phyloP scores from a whole-genome alignment of 495 filamentous ascomycete genomes.

The Pseudotulostoma volvatum region DNA sequence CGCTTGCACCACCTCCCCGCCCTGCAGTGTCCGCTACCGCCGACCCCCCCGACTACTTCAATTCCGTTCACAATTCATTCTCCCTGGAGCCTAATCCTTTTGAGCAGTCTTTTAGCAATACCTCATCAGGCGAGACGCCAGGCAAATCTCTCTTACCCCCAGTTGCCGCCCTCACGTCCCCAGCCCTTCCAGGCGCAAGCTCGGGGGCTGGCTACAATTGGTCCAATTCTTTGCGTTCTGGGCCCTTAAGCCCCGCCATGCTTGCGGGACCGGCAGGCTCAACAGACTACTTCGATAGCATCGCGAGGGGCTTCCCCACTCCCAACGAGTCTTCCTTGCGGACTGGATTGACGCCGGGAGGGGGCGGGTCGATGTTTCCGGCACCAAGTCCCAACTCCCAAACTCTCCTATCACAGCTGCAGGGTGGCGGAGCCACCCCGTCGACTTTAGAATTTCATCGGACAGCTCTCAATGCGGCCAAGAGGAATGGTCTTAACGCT shows the following conservation, averaged over 20 bases:
- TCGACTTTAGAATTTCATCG: constrained; percentile 88
- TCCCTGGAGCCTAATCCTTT: constrained; percentile 90
- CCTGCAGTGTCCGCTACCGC: constrained; percentile 39
- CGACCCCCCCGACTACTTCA: constrained; percentile 68
- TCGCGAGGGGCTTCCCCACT: constrained; percentile 78
- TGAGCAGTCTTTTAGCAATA: constrained; percentile 73
- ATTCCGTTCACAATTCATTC: constrained; percentile 43
- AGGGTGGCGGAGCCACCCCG: constrained; percentile 71
- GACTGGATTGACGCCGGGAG: constrained; percentile 84
- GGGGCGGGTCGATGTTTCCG: constrained; percentile 95
- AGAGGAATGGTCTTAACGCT: constrained; percentile 32
- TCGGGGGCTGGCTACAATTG: constrained; percentile 54
- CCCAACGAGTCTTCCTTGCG: constrained; percentile 93
- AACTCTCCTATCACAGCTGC: constrained; percentile 60
- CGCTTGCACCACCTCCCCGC: constrained; percentile 65
- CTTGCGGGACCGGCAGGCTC: constrained; percentile 67
- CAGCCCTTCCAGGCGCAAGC: constrained; percentile 59
- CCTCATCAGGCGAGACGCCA: constrained; percentile 65
- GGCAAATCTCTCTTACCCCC: constrained; percentile 81
- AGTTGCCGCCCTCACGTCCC: constrained; percentile 82
- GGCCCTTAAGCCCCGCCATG: constrained; percentile 95
- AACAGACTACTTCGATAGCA: constrained; percentile 65
- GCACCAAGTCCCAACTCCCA: constrained; percentile 76
- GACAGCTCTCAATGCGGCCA: constrained; percentile 71
- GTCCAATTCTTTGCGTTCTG: constrained; percentile 74